Evolutionary conservation across 352 stramenopile species (phyloP).

Genomic region (Phytophthora litchii): DNA sequence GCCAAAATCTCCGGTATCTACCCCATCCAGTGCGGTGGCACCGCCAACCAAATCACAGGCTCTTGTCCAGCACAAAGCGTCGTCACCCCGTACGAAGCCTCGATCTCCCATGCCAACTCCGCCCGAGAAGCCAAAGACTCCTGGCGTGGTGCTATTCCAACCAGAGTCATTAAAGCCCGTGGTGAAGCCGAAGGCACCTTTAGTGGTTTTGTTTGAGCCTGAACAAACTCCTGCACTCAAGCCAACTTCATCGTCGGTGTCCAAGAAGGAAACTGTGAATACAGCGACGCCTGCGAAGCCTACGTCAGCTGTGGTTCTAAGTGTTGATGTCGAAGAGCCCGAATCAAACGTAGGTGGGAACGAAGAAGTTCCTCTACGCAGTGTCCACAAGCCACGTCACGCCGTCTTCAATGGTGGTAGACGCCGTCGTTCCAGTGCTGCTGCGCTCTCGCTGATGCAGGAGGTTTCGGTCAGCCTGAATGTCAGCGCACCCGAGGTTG

Average conservation of each 20-base stretch:
- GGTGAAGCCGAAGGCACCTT: constrained; percentile 32
- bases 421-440: constrained; percentile 37
- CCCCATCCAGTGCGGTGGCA: constrained; percentile 2
- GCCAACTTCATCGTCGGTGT: constrained; percentile 8
- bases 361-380: constrained; percentile 14
- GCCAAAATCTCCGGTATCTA: constrained; percentile 16
- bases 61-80: constrained; percentile 14
- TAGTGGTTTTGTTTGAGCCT: constrained; percentile 41
- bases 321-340: constrained; percentile 22
- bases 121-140: constrained; percentile 20
- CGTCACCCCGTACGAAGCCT: constrained; percentile 17
- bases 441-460: constrained; percentile 37
- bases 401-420: constrained; percentile 51
- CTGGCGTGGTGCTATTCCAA: constrained; percentile 40
- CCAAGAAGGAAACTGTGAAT: constrained; percentile 21
- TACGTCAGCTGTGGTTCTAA: constrained; percentile 25
- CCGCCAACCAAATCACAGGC: constrained; percentile 12
- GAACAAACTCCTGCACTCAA: constrained; percentile 19
- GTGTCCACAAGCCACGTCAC: constrained; percentile 41
- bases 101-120: constrained; percentile 12
- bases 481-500: constrained; percentile 5
- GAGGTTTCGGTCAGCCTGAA: constrained; percentile 36
- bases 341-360: constrained; percentile 10
- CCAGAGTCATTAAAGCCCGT: constrained; percentile 35
- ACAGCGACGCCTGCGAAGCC: constrained; percentile 27